Base-by-base conservation (phyloP, 202 grass and related monocot genomes). In the Zizania palustris region DNA sequence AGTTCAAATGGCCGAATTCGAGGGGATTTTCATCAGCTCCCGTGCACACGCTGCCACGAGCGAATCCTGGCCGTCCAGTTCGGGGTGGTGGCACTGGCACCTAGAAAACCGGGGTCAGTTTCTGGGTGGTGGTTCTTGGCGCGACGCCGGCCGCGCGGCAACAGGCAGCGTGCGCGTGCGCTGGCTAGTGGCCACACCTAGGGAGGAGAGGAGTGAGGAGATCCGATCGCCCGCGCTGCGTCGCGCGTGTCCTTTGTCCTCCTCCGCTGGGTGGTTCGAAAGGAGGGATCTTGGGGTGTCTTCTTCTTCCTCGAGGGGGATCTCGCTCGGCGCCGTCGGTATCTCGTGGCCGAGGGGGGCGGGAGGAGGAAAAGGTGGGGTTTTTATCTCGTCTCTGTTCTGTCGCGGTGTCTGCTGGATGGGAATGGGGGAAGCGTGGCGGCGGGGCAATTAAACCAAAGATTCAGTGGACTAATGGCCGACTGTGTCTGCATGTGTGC, bases 61-160 rank as follows among this genome's bases (percentile, higher is more conserved):
- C 40, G 0, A 78, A 67, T 57, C 45, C 63, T 67, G 75, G 5
- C 54, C 72, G 62, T 81, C 65, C 78, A 65, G 5, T 9, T 6
- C 4, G 10, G 10, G 11, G 12, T 18, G 46, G 13, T 49, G 16
- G 6, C n/a, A n/a, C n/a, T 54, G 0, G 51, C 49, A 9, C 33
- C 22, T 51, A 57, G 11, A 57, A 5, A 11, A 15, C 5, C n/a
- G n/a, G n/a, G n/a, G n/a, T 74, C 15, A 48, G 68, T 79, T 78
- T 61, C 37, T 67, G 67, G 78, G 55, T 33, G 54, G 67, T 34
- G 1, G 21, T 43, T 71, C 41, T 82, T 86, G 85, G 67, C 85
- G 21, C 65, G 65, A 82, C 54, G 76, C 76, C 22, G 60, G 41
- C 34, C 18, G 55, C 53, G 44, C 58, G 10, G 35, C 64, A 36